phyloP scores from a whole-genome alignment of 1,139 yeast species.

The Debaryomycetaceae sp. region DNA sequence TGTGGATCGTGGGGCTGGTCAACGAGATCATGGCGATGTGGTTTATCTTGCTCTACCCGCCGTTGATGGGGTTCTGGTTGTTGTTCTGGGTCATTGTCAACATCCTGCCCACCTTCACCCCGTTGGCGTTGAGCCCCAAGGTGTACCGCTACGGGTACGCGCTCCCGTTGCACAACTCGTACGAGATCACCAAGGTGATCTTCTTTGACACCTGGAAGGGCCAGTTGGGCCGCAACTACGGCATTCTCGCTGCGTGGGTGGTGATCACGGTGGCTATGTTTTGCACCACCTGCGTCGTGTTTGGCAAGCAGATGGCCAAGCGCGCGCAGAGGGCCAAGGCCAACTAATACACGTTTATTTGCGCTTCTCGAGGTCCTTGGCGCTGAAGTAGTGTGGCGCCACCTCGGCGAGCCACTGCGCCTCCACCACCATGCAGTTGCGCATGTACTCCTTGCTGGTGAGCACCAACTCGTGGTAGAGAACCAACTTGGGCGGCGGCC shows the following conservation, averaged over 20 bases:
- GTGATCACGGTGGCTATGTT: constrained; percentile 27
- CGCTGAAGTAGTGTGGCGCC: constrained; percentile 22
- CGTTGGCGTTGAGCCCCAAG: constrained; percentile 29
- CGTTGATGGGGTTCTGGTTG: constrained; percentile 41
- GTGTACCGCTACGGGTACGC: constrained; percentile 37
- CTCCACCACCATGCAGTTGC: constrained; percentile 74
- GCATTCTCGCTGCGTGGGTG: constrained; percentile 32
- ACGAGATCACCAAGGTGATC: constrained; percentile 33
- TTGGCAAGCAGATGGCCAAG: constrained; percentile 24
- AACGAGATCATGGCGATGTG: constrained; percentile 38
- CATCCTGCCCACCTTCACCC: constrained; percentile 36
- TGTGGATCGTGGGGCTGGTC: constrained; percentile 40
- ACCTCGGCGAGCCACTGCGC: constrained; percentile 47
- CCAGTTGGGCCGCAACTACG: constrained; percentile 33
- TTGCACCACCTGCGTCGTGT: constrained; percentile 36
- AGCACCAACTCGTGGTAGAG: constrained; percentile 82
- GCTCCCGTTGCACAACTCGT: constrained; percentile 36
- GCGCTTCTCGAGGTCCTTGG: constrained; percentile 18
- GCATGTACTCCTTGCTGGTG: constrained; percentile 85
- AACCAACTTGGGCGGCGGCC: constrained; percentile 68
- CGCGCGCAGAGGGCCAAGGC: constrained; percentile 13
- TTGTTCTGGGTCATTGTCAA: constrained; percentile 38
- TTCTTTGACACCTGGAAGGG: constrained; percentile 35
- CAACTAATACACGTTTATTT: neutral
- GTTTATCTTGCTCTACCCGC: constrained; percentile 28